These are phyloP conservation scores for Boletellus ananiceps DNA, from an alignment of 768 basidiomycete genomes.

Conservation along the genomic window DNA sequence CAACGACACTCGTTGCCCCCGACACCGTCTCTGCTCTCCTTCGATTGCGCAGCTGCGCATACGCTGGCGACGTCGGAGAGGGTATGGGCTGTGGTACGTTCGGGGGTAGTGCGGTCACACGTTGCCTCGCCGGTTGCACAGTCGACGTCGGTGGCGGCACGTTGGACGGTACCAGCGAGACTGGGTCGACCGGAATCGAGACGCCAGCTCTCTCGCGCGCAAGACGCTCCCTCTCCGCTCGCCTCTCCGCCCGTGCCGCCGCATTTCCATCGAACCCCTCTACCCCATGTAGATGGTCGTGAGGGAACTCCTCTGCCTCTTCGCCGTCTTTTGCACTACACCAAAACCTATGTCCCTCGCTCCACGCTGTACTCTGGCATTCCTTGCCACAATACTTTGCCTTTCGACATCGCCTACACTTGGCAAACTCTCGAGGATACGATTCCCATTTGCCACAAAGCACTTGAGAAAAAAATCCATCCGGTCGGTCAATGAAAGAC, in stretches of 20 bases:
- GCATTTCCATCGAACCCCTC: slow-evolving; percentile 14
- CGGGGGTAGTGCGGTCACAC: slow-evolving; percentile 27
- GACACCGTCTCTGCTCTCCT: slow-evolving; percentile 34
- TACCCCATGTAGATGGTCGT: slow-evolving; percentile 22
- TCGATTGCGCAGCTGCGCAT: slow-evolving; percentile 24
- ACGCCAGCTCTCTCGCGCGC: slow-evolving; percentile 23
- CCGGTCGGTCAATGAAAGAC: background rate
- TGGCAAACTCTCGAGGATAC: slow-evolving; percentile 92
- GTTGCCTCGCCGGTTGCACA: slow-evolving; percentile 22
- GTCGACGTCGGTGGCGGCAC: slow-evolving; percentile 8
- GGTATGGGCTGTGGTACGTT: slow-evolving; percentile 22
- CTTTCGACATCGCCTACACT: slow-evolving; percentile 92
- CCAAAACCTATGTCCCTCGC: slow-evolving; percentile 95
- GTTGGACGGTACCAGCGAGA: slow-evolving; percentile 10
- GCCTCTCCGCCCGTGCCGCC: slow-evolving; percentile 29
- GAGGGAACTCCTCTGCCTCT: slow-evolving; percentile 33
- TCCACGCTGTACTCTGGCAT: slow-evolving; percentile 95
- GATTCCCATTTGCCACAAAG: slow-evolving; percentile 93
- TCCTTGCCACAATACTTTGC: slow-evolving; percentile 99
- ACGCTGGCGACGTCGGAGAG: slow-evolving; percentile 16
- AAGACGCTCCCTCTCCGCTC: slow-evolving; percentile 35
- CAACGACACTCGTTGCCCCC: slow-evolving; percentile 25
- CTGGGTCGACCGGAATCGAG: slow-evolving; percentile 13
- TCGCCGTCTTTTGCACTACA: slow-evolving; percentile 65
- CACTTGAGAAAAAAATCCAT: slow-evolving; percentile 45